These are phyloP conservation scores for Aspergillus biplanus DNA, from an alignment of 495 filamentous ascomycete species.

Conservation along the genomic window DNA sequence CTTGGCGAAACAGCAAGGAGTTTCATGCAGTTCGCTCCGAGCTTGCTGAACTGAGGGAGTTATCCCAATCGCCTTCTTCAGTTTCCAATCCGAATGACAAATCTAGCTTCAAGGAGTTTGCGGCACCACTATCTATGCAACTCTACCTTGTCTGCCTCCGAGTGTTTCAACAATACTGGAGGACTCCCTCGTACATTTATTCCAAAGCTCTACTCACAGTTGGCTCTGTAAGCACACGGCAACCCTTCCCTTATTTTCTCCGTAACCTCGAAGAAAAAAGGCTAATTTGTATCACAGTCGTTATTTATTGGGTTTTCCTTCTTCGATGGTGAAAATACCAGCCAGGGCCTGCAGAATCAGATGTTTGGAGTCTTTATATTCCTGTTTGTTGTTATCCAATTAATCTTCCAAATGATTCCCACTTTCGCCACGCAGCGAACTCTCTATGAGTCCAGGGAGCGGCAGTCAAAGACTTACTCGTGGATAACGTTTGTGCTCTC, in stretches of 20 bases:
- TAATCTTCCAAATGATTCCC: slow-evolving; percentile 73
- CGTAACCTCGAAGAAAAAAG: too few relatives aligned
- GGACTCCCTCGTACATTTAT: slow-evolving; percentile 54
- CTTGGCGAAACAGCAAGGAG: slow-evolving; percentile 65
- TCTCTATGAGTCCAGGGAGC: slow-evolving; percentile 79
- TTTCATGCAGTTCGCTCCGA: slow-evolving; percentile 62
- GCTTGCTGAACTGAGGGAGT: slow-evolving; percentile 60
- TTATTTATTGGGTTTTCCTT: slow-evolving; percentile 61
- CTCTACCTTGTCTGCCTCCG: slow-evolving; percentile 47
- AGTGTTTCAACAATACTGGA: slow-evolving; percentile 54
- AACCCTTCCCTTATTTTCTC: neutral
- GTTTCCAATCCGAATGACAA: neutral
- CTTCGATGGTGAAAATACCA: slow-evolving; percentile 65
- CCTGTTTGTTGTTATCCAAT: slow-evolving; percentile 69
- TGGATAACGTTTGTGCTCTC: slow-evolving; percentile 57
- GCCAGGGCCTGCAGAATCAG: slow-evolving; percentile 81
- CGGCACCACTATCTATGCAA: slow-evolving; percentile 52
- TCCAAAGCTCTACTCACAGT: slow-evolving; percentile 52
- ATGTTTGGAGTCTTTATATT: slow-evolving; percentile 84
- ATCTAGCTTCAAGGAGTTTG: slow-evolving; percentile 39
- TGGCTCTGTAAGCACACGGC: slow-evolving; percentile 1
- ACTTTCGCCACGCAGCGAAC: slow-evolving; percentile 64
- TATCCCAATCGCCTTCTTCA: slow-evolving; percentile 28
- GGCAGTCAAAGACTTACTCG: slow-evolving; percentile 74
- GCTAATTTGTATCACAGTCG: too few relatives aligned